Conservation (phyloP, 2,329 filamentous ascomycete species). For the Botrytis medusae region DNA sequence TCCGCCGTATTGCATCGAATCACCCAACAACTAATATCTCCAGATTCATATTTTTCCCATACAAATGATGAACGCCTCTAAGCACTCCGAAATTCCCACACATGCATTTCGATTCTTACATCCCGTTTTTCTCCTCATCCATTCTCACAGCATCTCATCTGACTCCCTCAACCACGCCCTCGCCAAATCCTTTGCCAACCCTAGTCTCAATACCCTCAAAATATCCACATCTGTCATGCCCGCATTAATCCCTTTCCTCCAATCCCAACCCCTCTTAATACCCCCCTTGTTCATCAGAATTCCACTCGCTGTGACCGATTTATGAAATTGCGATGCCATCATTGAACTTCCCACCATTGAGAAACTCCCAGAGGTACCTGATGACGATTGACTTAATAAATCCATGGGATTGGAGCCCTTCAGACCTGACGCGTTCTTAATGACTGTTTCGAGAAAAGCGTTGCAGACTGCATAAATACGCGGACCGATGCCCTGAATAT, state of each 20-base stretch:
- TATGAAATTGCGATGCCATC: conserved; percentile 61
- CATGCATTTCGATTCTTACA: conserved; percentile 10
- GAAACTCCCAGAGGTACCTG: conserved; percentile 57
- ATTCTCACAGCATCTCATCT: conserved; percentile 45
- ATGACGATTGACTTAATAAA: conserved; percentile 65
- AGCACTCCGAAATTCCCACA: background rate
- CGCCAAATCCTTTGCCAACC: conserved; percentile 72
- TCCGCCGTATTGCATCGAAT: background rate
- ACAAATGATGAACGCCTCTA: background rate
- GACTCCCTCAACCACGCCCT: conserved; percentile 67
- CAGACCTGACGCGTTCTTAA: conserved; percentile 66
- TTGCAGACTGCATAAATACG: conserved; percentile 73
- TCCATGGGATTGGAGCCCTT: conserved; percentile 64
- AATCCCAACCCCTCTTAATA: conserved; percentile 69
- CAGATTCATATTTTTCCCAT: background rate
- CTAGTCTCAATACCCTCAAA: conserved; percentile 69
- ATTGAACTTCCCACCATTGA: conserved; percentile 70
- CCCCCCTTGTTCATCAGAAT: conserved; percentile 47
- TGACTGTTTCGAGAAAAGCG: conserved; percentile 73
- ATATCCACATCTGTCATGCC: conserved; percentile 66
- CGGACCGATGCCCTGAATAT: conserved; percentile 72
- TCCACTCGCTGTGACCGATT: conserved; percentile 57
- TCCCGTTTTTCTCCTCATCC: background rate
- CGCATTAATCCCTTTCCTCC: conserved; percentile 58
- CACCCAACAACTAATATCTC: background rate